Base-by-base conservation (phyloP, 2,329 filamentous ascomycete genomes). In the Aspergillus sp. region DNA sequence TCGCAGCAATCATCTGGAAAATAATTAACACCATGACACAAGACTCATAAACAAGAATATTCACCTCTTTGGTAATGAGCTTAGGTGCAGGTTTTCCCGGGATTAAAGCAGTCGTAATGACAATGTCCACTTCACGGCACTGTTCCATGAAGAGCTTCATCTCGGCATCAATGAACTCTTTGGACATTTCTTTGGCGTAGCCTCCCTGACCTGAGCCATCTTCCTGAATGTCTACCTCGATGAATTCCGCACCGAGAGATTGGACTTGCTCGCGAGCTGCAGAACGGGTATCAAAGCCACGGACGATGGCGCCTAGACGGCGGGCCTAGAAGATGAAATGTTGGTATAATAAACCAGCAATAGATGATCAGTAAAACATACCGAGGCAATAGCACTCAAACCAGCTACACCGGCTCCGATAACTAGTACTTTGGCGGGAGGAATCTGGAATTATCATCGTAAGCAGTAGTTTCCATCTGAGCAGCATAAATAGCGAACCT, bases 161-260 rank as follows among this genome's bases (percentile, higher is more conserved):
- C 65, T 95, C 88, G 5, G 89, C 89, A 48, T 89, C 88, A 62
- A 93, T 89, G 59, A 95, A 95, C 53, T 91, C 89, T 59, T 91
- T 90, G 43, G 88, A 93, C 89, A 95, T 95, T 60, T 90, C 88
- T 60, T 95, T 95, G 42, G 88, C 88, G 59, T 95, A 95, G 11
- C 90, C 90, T 27, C 90, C 89, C 7, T 86, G 82, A 2, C 88
- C 89, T 9, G 85, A 82, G 2, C 90, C 90, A 47, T 93, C 88
- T 67, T 95, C 90, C 53, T 91, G 65, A 19, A 95, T 75, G 10
- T 88, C 85, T 19, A 95, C 89, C 66, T 95, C 88, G 53, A 95
- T 80, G 57, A 94, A 95, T 59, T 95, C 90, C 12, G 89, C 90
- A 27, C 90, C 90, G 0, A 95, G 78, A 5, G 88, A 94, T 62